Evolutionary conservation across 2,329 filamentous ascomycete genomes (phyloP).

Genomic region (Aspergillus sp.): DNA sequence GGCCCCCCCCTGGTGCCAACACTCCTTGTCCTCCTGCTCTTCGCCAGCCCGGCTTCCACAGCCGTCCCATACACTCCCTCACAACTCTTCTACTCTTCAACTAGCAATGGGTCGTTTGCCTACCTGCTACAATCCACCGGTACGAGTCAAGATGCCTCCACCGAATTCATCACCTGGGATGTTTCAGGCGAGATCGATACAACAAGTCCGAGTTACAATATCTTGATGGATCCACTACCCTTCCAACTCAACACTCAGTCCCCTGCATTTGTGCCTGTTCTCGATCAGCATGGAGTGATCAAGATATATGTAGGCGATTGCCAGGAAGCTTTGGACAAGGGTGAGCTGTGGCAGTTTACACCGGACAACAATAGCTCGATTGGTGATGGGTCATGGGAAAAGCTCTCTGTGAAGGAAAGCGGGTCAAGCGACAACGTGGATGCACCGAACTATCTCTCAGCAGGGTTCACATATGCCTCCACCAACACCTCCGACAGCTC

Average conservation of each 20-base stretch:
- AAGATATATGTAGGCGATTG: slow-evolving; percentile 77
- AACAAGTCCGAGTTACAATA: slow-evolving; percentile 42
- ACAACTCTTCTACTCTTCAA: slow-evolving; percentile 62
- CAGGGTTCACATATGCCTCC: slow-evolving; percentile 67
- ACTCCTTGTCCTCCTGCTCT: slow-evolving; percentile 24
- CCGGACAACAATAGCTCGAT: slow-evolving; percentile 45
- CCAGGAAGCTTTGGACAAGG: slow-evolving; percentile 50
- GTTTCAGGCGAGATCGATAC: slow-evolving; percentile 60
- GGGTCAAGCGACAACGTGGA: slow-evolving; percentile 35
- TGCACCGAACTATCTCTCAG: slow-evolving; percentile 60
- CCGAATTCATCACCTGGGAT: slow-evolving; percentile 66
- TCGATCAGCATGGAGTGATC: slow-evolving; percentile 69
- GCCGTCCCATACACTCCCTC: slow-evolving; percentile 77
- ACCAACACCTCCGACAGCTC: slow-evolving; percentile 54
- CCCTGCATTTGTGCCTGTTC: slow-evolving; percentile 69
- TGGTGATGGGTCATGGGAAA: slow-evolving; percentile 60
- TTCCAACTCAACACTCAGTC: slow-evolving; percentile 44
- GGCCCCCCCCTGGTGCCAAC: slow-evolving; percentile 14
- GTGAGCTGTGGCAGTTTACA: slow-evolving; percentile 69
- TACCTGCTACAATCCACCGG: slow-evolving; percentile 69
- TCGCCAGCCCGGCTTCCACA: slow-evolving; percentile 30
- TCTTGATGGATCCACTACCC: slow-evolving; percentile 30
- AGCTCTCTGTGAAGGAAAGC: slow-evolving; percentile 40
- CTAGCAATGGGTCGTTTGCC: slow-evolving; percentile 56
- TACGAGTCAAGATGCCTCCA: slow-evolving; percentile 47